Evolutionary conservation across 2,329 filamentous ascomycete genomes (phyloP).

Genomic region (Apiospora saccharicola): DNA sequence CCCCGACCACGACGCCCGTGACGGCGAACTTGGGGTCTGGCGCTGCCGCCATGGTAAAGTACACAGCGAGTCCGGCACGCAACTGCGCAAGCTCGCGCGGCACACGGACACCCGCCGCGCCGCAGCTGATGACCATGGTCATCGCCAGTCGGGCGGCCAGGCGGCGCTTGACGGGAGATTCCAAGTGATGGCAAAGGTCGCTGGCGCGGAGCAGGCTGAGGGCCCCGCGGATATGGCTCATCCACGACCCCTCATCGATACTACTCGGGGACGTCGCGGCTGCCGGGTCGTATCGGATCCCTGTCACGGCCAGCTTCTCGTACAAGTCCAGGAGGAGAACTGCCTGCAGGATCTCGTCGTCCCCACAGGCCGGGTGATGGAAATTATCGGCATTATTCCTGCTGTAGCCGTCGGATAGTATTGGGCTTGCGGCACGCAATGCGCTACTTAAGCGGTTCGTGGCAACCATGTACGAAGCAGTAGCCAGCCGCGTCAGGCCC

Average conservation of each 20-base stretch:
- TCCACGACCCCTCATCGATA: not conserved
- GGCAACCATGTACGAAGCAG: not conserved
- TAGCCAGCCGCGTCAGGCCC: not conserved
- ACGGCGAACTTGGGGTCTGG: constrained; percentile 34
- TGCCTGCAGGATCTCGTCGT: constrained; percentile 35
- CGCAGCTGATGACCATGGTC: constrained; percentile 28
- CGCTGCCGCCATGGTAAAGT: not conserved
- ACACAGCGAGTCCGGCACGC: not conserved
- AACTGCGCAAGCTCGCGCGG: constrained; percentile 26
- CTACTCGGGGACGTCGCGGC: not conserved
- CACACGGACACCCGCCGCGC: constrained; percentile 28
- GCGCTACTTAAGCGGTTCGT: not conserved
- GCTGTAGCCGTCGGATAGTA: not conserved
- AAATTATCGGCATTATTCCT: not conserved
- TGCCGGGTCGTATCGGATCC: not conserved
- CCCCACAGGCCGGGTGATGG: constrained; percentile 18
- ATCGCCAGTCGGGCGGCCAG: constrained; percentile 32
- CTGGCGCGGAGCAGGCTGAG: not conserved
- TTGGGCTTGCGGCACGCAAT: not conserved
- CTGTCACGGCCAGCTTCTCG: constrained; percentile 35
- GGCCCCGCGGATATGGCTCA: not conserved
- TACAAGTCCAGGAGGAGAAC: constrained; percentile 39
- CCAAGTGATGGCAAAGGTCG: not conserved
- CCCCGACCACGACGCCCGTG: constrained; percentile 30
- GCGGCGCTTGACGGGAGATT: constrained; percentile 23